These are phyloP conservation scores for Trypanosoma platydactyli DNA, from an alignment of 208 protist species.

Conservation along the genomic window DNA sequence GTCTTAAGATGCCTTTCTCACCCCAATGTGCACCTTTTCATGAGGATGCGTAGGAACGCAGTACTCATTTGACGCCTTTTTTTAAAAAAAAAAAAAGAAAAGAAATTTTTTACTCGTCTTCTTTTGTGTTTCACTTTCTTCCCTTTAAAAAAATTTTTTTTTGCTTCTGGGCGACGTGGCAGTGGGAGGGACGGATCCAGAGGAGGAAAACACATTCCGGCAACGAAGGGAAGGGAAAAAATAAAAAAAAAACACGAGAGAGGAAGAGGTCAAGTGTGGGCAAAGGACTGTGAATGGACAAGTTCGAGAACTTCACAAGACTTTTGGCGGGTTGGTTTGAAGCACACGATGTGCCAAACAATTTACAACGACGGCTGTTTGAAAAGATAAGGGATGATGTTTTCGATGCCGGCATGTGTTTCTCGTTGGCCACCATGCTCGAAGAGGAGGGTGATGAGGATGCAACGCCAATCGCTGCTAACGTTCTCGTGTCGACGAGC, in stretches of 20 bases:
- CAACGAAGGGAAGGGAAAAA: background rate
- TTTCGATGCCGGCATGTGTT: conserved; percentile 44
- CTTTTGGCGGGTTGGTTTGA: conserved; percentile 43
- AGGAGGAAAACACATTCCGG: conserved; percentile 4
- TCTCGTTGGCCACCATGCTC: conserved; percentile 32
- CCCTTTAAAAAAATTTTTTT: conserved; percentile 9
- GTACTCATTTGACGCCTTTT: background rate
- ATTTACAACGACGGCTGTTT: conserved; percentile 35
- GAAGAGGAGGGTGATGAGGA: conserved; percentile 19
- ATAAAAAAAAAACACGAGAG: background rate
- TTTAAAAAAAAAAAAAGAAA: conserved; percentile 4
- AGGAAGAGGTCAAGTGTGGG: conserved; percentile 1
- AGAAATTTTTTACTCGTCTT: conserved; percentile 21
- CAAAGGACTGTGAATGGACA: conserved; percentile 8
- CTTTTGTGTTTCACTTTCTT: conserved; percentile 24
- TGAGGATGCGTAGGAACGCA: background rate
- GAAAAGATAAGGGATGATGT: conserved; percentile 38
- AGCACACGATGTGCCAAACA: conserved; percentile 27
- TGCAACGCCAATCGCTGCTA: background rate
- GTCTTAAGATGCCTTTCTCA: no score
- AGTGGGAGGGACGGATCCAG: conserved; percentile 1
- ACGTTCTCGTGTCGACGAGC: conserved; percentile 36
- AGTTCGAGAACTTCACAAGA: conserved; percentile 35
- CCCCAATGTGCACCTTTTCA: background rate
- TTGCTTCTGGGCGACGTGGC: background rate